phyloP scores from a whole-genome alignment of 192 early-diverging fungal genomes.

The Pilobolus umbonatus region DNA sequence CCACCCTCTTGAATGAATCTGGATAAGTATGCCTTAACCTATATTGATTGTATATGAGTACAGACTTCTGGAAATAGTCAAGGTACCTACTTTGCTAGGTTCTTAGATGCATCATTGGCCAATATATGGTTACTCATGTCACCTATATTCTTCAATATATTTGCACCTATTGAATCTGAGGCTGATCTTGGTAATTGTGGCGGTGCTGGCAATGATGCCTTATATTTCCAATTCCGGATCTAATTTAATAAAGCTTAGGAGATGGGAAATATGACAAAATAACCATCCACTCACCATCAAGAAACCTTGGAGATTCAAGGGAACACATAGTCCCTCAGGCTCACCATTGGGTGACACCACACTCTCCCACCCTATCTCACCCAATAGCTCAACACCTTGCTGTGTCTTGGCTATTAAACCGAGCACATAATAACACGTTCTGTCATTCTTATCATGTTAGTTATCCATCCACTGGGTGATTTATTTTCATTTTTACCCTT shows the following conservation, averaged over 20 bases:
- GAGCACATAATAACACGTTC: slow-evolving; percentile 71
- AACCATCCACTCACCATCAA: slow-evolving; percentile 45
- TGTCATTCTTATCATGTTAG: slow-evolving; percentile 23
- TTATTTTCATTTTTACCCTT: slow-evolving; percentile 70
- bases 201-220: slow-evolving; percentile 34
- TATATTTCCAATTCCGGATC: slow-evolving; percentile 47
- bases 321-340: slow-evolving; percentile 61
- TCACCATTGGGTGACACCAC: slow-evolving; percentile 47
- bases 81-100: slow-evolving; percentile 51
- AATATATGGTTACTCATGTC: slow-evolving; percentile 82
- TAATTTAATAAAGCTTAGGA: slow-evolving; percentile 11
- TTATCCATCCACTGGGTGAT: background rate
- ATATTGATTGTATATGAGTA: background rate
- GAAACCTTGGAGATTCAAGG: slow-evolving; percentile 53
- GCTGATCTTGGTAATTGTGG: slow-evolving; percentile 36
- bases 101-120: slow-evolving; percentile 69
- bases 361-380: slow-evolving; percentile 72
- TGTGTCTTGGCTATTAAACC: slow-evolving; percentile 66
- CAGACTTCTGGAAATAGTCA: background rate
- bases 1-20: slow-evolving; percentile 46
- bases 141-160: slow-evolving; percentile 66
- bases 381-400: slow-evolving; percentile 64
- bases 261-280: background rate
- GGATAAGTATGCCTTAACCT: slow-evolving; percentile 61
- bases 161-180: slow-evolving; percentile 29